Evolutionary conservation across 1,284 basidiomycete species (phyloP).

Genomic region (Papiliotrema fonsecae): DNA sequence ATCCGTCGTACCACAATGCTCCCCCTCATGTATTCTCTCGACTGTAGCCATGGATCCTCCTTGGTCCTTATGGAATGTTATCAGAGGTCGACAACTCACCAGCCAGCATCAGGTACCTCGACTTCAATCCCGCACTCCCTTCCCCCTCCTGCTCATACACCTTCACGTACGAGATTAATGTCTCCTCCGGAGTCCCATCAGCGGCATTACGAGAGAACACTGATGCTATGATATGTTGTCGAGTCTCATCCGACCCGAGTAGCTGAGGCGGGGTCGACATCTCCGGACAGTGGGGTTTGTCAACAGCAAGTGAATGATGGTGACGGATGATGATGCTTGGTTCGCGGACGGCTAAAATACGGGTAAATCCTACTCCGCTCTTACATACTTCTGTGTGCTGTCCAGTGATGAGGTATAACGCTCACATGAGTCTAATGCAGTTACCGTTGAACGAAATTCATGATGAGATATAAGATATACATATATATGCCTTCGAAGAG

Average conservation of each 20-base stretch:
- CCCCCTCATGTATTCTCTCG: too few relatives aligned
- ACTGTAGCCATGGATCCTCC: too few relatives aligned
- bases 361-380: too few relatives aligned
- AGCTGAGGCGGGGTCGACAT: conserved; percentile 2
- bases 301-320: background rate
- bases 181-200: conserved; percentile 62
- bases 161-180: conserved; percentile 78
- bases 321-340: too few relatives aligned
- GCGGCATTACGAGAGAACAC: conserved; percentile 67
- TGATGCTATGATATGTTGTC: conserved; percentile 69
- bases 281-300: background rate
- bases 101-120: conserved; percentile 78
- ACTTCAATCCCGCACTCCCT: conserved; percentile 59
- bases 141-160: conserved; percentile 70
- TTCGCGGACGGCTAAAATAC: background rate
- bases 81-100: conserved; percentile 64
- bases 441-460: too few relatives aligned
- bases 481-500: background rate
- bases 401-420: too few relatives aligned
- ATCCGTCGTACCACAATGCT: too few relatives aligned
- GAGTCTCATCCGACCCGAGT: conserved; percentile 19
- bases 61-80: too few relatives aligned
- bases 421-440: too few relatives aligned
- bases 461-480: background rate
- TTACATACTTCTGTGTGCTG: too few relatives aligned